Evolutionary conservation across 129 eudicot species (phyloP), one percentile per base, ranked within the genome.

Genomic region (Flaveria brownii): DNA sequence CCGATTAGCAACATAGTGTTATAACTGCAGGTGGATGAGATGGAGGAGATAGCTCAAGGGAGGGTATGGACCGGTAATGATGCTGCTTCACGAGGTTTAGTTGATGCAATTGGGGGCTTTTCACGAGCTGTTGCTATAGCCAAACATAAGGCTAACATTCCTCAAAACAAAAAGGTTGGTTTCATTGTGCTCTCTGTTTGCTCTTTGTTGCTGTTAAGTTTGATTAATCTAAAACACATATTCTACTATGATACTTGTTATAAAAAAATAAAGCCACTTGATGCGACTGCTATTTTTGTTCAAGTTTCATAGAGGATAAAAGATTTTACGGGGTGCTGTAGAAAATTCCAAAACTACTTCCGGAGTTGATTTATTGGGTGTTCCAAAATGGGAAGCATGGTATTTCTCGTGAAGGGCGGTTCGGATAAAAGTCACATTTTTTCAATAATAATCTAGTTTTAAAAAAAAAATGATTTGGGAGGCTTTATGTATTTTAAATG

Each of bases 41-140:
- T 91, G 95, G 97, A 91, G 74, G 97, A 91, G 80, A 74, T 87
- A 47, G 97, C 97, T 46, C 97, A 91, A 88, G 97, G 97, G 15
- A 83, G 97, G 81, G 92, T 88, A 46, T 91, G 97, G 97, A 91
- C 87, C 5, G 96, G 98, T 9, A 85, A 77, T 13, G 92, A 90
- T 74, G 98, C 98, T 42, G 92, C 89, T 77, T 85, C 92, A 62
- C 83, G 94, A 39, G 96, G 96, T 71, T 82, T 92, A 74, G 94
- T 92, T 64, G 98, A 92, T 85, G 96, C 98, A 23, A 85, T 92
- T 72, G 98, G 98, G 64, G 96, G 98, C 17, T 75, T 92, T 72
- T 85, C 92, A 66, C 89, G 92, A 5, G 94, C 98, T 70, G 92
- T 92, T 51, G 98, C 98, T 56, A 90, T 90, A 43, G 98, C 98